These are phyloP conservation scores for Hypoxylon sp. DNA, from an alignment of 2,329 filamentous ascomycete species.

Conservation along the genomic window DNA sequence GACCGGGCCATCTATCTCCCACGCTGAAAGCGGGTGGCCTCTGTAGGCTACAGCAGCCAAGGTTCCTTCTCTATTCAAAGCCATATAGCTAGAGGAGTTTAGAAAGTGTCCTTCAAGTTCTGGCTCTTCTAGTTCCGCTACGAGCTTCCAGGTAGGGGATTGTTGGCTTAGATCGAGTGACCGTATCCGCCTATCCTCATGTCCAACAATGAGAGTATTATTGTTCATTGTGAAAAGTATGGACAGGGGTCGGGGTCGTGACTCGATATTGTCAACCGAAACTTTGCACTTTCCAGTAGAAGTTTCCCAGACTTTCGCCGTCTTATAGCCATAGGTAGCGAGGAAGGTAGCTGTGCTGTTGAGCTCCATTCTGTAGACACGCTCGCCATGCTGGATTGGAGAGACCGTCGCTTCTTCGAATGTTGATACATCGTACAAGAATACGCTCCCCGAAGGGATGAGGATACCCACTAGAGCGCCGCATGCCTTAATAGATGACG, in stretches of 20 bases:
- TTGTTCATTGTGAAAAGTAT: conserved; percentile 45
- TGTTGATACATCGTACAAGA: conserved; percentile 44
- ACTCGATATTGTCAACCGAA: conserved; percentile 44
- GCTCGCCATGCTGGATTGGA: conserved; percentile 45
- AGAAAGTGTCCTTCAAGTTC: conserved; percentile 48
- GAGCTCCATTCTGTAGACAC: conserved; percentile 44
- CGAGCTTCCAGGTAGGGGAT: conserved; percentile 41
- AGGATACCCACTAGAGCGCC: conserved; percentile 41
- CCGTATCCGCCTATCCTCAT: conserved; percentile 47
- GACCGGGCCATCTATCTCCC: conserved; percentile 49
- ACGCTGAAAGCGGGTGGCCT: conserved; percentile 51
- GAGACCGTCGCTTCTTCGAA: conserved; percentile 42
- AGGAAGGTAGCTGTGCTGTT: conserved; percentile 45
- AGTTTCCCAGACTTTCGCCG: conserved; percentile 51
- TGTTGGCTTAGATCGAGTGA: conserved; percentile 38
- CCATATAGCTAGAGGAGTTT: conserved; percentile 49
- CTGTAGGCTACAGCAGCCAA: conserved; percentile 53
- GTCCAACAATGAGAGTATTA: conserved; percentile 45
- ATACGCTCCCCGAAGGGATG: conserved; percentile 36
- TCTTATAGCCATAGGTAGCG: conserved; percentile 51
- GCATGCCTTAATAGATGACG: conserved; percentile 32
- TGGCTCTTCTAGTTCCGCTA: conserved; percentile 45
- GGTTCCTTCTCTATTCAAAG: conserved; percentile 51
- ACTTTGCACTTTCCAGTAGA: conserved; percentile 47
- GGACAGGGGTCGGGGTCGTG: conserved; percentile 47